These are phyloP conservation scores for Mortierella claussenii DNA, from an alignment of 192 early-diverging fungal species.

Conservation along the genomic window DNA sequence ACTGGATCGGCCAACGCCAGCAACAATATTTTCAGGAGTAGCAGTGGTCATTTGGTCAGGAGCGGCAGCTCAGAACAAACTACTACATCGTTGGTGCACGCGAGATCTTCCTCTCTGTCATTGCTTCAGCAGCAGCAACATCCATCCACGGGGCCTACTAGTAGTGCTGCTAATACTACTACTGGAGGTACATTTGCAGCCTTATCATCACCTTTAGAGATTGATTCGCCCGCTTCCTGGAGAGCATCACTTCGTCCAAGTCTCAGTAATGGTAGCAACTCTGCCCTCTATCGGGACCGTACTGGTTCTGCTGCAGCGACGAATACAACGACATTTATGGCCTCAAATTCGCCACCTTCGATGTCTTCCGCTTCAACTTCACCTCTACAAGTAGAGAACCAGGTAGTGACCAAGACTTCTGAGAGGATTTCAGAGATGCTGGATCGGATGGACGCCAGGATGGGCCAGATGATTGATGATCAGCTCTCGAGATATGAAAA, in stretches of 20 bases:
- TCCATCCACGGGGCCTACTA: too few relatives aligned
- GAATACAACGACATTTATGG: not conserved
- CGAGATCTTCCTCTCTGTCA: slow-evolving; percentile 17
- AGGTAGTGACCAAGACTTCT: slow-evolving; percentile 18
- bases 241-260: slow-evolving; percentile 33
- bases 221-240: slow-evolving; percentile 20
- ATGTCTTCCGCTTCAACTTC: not conserved
- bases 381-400: not conserved
- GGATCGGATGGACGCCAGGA: slow-evolving; percentile 30
- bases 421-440: slow-evolving; percentile 36
- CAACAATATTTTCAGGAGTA: not conserved
- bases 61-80: slow-evolving; percentile 20
- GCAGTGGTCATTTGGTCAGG: not conserved
- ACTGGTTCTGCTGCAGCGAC: not conserved
- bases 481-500: slow-evolving; percentile 36
- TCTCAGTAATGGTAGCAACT: slow-evolving; percentile 15
- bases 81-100: not conserved
- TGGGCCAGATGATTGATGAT: slow-evolving; percentile 42
- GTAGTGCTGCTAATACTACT: too few relatives aligned
- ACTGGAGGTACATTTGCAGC: too few relatives aligned
- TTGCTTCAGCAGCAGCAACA: slow-evolving; percentile 16
- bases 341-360: not conserved
- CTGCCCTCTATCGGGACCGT: slow-evolving; percentile 7
- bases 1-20: not conserved
- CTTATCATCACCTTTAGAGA: slow-evolving; percentile 15